Percentiles rank a stretch among this genome's conserved stretches.
Conservation (phyloP, 352 stramenopile genomes). For the Globisporangium barbulae region DNA sequence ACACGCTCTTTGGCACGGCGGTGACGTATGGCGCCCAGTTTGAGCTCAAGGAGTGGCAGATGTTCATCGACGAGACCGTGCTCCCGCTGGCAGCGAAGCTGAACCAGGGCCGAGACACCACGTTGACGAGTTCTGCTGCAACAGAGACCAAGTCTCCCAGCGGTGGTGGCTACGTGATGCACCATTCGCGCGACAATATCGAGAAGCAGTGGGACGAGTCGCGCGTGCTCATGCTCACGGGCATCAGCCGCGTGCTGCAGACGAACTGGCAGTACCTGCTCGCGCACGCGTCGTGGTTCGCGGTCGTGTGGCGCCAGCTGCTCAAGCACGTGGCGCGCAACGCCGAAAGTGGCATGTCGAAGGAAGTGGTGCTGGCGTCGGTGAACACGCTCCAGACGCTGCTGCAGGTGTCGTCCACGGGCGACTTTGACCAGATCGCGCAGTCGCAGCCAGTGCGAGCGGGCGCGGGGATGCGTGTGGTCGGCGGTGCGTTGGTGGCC, state of each 20-base stretch:
- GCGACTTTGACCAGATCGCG: slow-evolving; percentile 69
- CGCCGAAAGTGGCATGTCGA: slow-evolving; percentile 47
- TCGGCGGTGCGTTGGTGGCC: slow-evolving; percentile 78
- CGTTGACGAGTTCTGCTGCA: neutral
- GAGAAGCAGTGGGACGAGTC: slow-evolving; percentile 98
- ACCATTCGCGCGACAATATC: slow-evolving; percentile 94
- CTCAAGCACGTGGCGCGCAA: slow-evolving; percentile 60
- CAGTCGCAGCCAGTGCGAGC: slow-evolving; percentile 74
- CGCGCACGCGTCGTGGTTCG: slow-evolving; percentile 58
- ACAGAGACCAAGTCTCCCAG: slow-evolving; percentile 4
- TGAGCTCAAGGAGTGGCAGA: slow-evolving; percentile 88
- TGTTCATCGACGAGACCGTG: slow-evolving; percentile 93
- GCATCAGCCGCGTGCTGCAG: slow-evolving; percentile 92
- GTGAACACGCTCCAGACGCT: slow-evolving; percentile 79
- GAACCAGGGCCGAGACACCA: slow-evolving; percentile 28
- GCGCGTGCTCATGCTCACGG: slow-evolving; percentile 92
- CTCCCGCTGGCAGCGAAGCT: slow-evolving; percentile 84
- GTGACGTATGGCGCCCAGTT: slow-evolving; percentile 94
- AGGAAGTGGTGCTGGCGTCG: slow-evolving; percentile 75
- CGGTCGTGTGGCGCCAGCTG: slow-evolving; percentile 56
- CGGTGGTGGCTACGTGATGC: slow-evolving; percentile 71
- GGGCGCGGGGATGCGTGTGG: slow-evolving; percentile 87
- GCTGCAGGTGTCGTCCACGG: slow-evolving; percentile 71
- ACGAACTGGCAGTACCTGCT: slow-evolving; percentile 75
- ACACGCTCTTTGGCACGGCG: slow-evolving; percentile 96